A percentile compares a stretch with the other conserved stretches of the same genome.
Conservation (phyloP, 306 rosid species). For the Quercus rubra region DNA sequence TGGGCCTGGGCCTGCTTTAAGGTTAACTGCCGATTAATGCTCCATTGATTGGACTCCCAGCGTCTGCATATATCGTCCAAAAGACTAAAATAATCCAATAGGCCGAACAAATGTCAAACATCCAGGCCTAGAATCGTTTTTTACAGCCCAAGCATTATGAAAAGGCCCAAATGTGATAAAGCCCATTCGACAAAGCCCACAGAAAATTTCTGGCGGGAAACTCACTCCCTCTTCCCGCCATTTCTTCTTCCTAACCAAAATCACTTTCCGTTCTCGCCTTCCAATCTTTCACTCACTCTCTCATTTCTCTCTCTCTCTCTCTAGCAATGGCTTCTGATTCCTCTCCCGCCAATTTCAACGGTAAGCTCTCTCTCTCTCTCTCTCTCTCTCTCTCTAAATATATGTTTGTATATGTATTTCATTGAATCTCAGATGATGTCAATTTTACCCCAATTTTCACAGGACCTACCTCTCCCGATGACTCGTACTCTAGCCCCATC, state of each 20-base stretch:
- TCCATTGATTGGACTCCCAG: too few relatives aligned
- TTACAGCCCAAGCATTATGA: too few relatives aligned
- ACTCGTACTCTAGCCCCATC: slow-evolving; percentile 80
- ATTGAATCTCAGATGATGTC: background rate
- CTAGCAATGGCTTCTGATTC: slow-evolving; percentile 80
- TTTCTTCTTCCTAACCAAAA: slow-evolving; percentile 23
- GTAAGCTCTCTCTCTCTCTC: slow-evolving; percentile 28
- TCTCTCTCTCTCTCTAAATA: background rate
- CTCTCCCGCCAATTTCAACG: slow-evolving; percentile 51
- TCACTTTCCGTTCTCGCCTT: background rate
- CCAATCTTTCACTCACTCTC: background rate
- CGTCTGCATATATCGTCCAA: too few relatives aligned
- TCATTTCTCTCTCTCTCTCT: slow-evolving; percentile 2
- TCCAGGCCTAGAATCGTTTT: too few relatives aligned
- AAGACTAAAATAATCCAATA: too few relatives aligned
- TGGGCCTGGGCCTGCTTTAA: too few relatives aligned
- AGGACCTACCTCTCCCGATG: slow-evolving; percentile 88
- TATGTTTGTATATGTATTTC: background rate
- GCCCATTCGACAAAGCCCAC: too few relatives aligned
- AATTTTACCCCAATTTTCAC: background rate
- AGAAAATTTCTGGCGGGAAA: too few relatives aligned
- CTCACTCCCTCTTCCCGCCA: too few relatives aligned
- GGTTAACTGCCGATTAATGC: too few relatives aligned
- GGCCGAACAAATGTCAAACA: too few relatives aligned
- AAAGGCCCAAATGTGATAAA: too few relatives aligned